These are phyloP conservation scores for Zelonia costaricensis DNA, from an alignment of 208 protist species.

Conservation along the genomic window DNA sequence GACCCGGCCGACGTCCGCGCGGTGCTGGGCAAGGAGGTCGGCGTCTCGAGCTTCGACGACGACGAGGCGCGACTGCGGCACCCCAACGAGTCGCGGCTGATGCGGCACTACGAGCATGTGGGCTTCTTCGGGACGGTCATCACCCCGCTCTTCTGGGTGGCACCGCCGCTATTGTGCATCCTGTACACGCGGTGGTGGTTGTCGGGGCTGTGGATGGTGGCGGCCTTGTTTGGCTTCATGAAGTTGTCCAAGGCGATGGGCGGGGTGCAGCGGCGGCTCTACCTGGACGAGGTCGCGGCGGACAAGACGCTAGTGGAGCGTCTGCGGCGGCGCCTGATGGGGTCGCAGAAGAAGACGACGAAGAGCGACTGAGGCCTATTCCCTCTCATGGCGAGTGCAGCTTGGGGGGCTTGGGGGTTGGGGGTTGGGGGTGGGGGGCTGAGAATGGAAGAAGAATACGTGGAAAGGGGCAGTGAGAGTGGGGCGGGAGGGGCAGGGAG, in stretches of 20 bases:
- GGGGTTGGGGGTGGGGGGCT: neutral
- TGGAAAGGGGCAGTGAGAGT: too few relatives aligned
- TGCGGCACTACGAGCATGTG: conserved; percentile 25
- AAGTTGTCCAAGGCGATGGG: conserved; percentile 9
- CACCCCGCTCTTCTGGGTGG: conserved; percentile 21
- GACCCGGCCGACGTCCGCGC: conserved; percentile 51
- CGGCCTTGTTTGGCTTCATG: conserved; percentile 5
- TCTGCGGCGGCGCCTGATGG: conserved; percentile 7
- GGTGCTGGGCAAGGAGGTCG: conserved; percentile 53
- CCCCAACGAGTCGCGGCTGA: conserved; percentile 16
- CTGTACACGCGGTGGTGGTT: conserved; percentile 23
- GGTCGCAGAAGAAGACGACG: neutral
- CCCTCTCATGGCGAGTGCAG: too few relatives aligned
- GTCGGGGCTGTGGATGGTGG: conserved; percentile 9
- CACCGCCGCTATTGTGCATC: conserved; percentile 19
- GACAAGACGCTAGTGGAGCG: conserved; percentile 21
- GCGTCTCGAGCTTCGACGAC: conserved; percentile 56
- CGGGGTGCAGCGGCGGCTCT: conserved; percentile 23
- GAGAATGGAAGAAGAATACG: neutral
- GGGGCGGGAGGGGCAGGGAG: too few relatives aligned
- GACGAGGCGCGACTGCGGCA: conserved; percentile 31
- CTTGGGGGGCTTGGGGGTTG: too few relatives aligned
- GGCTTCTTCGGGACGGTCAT: conserved; percentile 16
- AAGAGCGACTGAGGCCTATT: conserved; percentile 19
- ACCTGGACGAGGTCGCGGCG: conserved; percentile 16